Evolutionary conservation across 2,329 filamentous ascomycete genomes (phyloP).

Genomic region (Aspergillus novofumigatus): DNA sequence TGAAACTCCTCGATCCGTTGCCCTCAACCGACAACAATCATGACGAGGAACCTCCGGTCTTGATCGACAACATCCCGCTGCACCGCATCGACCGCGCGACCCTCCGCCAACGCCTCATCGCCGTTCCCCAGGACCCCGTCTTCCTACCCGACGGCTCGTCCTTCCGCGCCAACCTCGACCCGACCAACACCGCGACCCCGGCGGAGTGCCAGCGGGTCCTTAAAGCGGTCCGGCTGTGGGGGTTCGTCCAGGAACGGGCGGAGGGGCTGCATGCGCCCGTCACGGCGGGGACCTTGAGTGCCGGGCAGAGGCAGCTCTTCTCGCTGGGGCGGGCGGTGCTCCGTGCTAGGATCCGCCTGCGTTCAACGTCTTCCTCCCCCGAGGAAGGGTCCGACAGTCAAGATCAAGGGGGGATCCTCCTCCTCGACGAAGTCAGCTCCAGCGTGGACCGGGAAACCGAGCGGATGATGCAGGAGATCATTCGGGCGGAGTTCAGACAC

Average conservation of each 20-base stretch:
- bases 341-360: background rate
- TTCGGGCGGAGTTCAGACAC: conserved; percentile 20
- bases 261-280: background rate
- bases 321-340: conserved; percentile 66
- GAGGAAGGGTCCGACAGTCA: background rate
- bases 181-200: background rate
- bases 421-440: conserved; percentile 23
- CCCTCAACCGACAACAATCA: conserved; percentile 22
- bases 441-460: conserved; percentile 17
- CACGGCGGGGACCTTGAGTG: background rate
- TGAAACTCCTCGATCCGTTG: conserved; percentile 37
- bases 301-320: conserved; percentile 67
- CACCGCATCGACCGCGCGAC: conserved; percentile 37
- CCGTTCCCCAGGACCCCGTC: conserved; percentile 23
- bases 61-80: conserved; percentile 39
- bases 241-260: background rate
- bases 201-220: background rate
- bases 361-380: background rate
- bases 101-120: conserved; percentile 48
- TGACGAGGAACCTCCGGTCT: conserved; percentile 19
- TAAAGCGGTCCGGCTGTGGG: background rate
- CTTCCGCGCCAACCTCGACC: background rate
- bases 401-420: conserved; percentile 8
- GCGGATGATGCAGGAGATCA: conserved; percentile 20
- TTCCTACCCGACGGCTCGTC: conserved; percentile 15